Evolutionary conservation across 306 rosid species (phyloP), one percentile per base, ranked within the genome.

Genomic region (Prunus mira): DNA sequence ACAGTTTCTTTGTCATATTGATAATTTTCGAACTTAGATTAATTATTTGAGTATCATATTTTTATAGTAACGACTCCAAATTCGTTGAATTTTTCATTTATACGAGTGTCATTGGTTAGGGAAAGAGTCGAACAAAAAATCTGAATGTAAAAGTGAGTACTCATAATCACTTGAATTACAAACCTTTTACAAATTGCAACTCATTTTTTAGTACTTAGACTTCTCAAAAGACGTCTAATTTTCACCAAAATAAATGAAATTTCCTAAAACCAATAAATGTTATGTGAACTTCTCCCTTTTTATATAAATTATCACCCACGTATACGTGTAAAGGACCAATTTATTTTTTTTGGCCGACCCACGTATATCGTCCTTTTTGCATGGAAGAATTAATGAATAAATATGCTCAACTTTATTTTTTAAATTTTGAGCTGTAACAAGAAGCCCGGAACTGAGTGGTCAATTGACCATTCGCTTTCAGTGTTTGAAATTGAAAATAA

Each of bases 211-310:
- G 9, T 38, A 38, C 9, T 7, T 38, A 1, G 0, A 14, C 17
- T 3, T 49, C 0, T 6, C 11, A 49, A 49, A 47, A 18, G 0
- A 49, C 6, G 19, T 49, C 12, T 14, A 45, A 67, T 13, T 56
- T 65, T 79, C 70, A 73, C 54, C 24, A 74, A 79, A 66, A 69
- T 45, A 24, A 34, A 73, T 45, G 55, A 73, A 32, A 67, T 32
- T 47, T 32, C 17, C 67, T 47, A 28, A 76, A 52, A 74, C 56
- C 58, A 49, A 58, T 22, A 78, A 30, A 70, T 32, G 22, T 77
- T 6, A 38, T 34, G 41, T 6, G 30, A 69, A 28, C 81, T 47
- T 58, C 71, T 76, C 15, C 22, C 10, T 49, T 19, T 50, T 19
- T 52, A 22, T 13, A 20, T 76, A 22, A 41, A 54, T 32, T 38